phyloP scores from a whole-genome alignment of 345 rosid species.

The Linum lewisii region DNA sequence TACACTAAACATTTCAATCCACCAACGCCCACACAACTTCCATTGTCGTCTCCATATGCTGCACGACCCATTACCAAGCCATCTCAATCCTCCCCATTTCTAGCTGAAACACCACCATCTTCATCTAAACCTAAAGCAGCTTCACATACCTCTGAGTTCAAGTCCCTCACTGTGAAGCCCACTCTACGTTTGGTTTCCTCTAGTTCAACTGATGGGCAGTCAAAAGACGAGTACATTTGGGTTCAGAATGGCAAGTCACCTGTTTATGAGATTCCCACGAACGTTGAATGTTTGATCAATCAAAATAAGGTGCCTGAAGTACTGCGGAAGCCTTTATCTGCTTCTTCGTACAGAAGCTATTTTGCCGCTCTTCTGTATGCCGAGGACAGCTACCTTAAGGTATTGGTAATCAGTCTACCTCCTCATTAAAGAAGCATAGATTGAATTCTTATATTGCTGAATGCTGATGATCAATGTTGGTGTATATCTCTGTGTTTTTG shows the following conservation, averaged over 20 bases:
- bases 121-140: not conserved
- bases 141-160: not conserved
- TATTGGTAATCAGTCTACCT: constrained; percentile 5
- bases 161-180: constrained; percentile 11
- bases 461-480: no score
- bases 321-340: constrained; percentile 14
- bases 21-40: no score
- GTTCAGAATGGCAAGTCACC: constrained; percentile 12
- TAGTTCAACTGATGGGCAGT: not conserved
- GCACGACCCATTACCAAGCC: no score
- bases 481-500: not conserved
- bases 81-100: no score
- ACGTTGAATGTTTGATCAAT: constrained; percentile 15
- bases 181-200: constrained; percentile 11
- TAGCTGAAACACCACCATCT: not conserved
- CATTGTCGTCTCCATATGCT: no score
- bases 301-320: constrained; percentile 19
- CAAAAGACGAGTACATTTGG: not conserved
- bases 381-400: constrained; percentile 33
- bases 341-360: constrained; percentile 18
- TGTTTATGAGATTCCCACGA: constrained; percentile 21
- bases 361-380: constrained; percentile 33
- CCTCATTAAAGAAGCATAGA: no score
- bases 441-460: no score
- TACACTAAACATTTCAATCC: not conserved